Evolutionary conservation across 164 flowering plant species (phyloP).

Genomic region (Aristolochia californica): DNA sequence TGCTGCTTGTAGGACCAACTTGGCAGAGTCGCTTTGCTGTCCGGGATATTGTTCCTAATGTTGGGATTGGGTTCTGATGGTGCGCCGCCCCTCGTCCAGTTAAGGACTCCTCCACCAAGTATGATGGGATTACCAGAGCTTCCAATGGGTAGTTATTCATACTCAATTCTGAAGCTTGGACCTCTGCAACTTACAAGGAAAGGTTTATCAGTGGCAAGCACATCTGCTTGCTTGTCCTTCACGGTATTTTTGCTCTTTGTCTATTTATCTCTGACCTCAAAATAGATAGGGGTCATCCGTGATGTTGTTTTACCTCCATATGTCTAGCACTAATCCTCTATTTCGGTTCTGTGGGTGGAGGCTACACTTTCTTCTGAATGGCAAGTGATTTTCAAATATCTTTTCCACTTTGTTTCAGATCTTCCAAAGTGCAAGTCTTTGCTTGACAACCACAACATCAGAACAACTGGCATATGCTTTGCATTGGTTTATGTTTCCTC

Average conservation of each 20-base stretch:
- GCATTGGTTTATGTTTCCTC: slow-evolving; percentile 80
- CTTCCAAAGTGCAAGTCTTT: slow-evolving; percentile 94
- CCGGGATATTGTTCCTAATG: slow-evolving; percentile 68
- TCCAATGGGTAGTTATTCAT: slow-evolving; percentile 71
- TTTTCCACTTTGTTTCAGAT: slow-evolving; percentile 38
- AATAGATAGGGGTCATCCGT: neutral
- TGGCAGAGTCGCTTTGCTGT: slow-evolving; percentile 75
- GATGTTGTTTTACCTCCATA: neutral
- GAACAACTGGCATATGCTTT: slow-evolving; percentile 89
- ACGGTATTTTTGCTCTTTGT: slow-evolving; percentile 33
- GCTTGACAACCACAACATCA: slow-evolving; percentile 82
- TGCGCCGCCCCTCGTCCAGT: slow-evolving; percentile 58
- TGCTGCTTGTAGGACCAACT: slow-evolving; percentile 71
- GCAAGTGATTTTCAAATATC: neutral
- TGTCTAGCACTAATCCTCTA: neutral
- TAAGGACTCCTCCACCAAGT: slow-evolving; percentile 70
- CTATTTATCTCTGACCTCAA: too few species aligned
- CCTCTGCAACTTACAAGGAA: slow-evolving; percentile 83
- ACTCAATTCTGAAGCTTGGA: slow-evolving; percentile 65
- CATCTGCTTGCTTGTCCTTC: slow-evolving; percentile 84
- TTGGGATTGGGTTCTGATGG: slow-evolving; percentile 80
- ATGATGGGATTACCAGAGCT: slow-evolving; percentile 53
- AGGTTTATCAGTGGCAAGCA: slow-evolving; percentile 83
- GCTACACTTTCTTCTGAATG: neutral
- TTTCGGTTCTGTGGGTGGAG: neutral